Conservation (phyloP, 805 yeast species). For the Zygotorulaspora florentina region DNA sequence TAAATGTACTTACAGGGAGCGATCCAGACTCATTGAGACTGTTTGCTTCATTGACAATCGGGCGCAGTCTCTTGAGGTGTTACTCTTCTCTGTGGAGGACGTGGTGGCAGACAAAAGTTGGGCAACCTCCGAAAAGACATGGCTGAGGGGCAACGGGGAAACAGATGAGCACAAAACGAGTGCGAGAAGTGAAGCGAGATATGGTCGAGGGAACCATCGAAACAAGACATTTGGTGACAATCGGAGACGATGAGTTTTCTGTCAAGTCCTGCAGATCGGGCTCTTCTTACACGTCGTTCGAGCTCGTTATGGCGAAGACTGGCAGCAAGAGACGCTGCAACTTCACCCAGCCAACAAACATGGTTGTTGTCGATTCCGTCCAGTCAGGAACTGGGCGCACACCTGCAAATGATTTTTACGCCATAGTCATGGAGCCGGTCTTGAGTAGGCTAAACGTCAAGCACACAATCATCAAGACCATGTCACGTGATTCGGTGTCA, state of each 20-base stretch:
- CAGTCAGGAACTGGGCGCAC: conserved; percentile 38
- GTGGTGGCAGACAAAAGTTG: no score
- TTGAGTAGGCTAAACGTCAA: conserved; percentile 37
- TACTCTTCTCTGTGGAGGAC: neutral
- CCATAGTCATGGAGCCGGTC: conserved; percentile 44
- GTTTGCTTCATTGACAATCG: neutral
- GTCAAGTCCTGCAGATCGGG: conserved; percentile 12
- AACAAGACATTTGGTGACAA: conserved; percentile 3
- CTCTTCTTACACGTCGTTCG: conserved; percentile 11
- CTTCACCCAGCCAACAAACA: neutral
- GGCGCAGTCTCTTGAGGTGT: neutral
- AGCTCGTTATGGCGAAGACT: conserved; percentile 4
- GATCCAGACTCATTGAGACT: conserved; percentile 12
- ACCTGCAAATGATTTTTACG: conserved; percentile 38
- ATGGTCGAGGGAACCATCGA: neutral
- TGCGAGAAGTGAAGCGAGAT: neutral
- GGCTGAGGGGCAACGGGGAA: neutral
- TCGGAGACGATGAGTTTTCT: conserved; percentile 6
- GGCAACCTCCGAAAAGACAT: no score
- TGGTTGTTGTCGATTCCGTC: conserved; percentile 37
- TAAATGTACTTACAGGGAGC: conserved; percentile 17
- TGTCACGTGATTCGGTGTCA: conserved; percentile 36
- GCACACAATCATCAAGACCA: conserved; percentile 44
- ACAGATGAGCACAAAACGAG: neutral
- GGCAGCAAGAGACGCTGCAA: neutral